Percentiles rank a stretch among this genome's conserved stretches.
phyloP scores from a whole-genome alignment of 257 asterid species.

The Capsicum chinense region DNA sequence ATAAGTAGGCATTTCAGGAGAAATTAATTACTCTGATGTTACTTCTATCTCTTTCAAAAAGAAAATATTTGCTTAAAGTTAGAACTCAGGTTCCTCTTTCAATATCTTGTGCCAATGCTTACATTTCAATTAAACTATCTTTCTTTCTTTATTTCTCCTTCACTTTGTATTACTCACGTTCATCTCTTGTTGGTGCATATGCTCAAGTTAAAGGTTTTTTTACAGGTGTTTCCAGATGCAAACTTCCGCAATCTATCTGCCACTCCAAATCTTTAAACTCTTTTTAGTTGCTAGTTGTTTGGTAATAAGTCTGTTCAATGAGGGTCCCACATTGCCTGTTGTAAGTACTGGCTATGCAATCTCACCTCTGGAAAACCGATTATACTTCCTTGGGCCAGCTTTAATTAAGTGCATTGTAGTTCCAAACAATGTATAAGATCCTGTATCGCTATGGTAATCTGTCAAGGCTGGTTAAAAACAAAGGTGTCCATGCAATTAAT shows the following conservation, averaged over 20 bases:
- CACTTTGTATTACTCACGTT: background rate
- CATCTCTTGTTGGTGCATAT: constrained; percentile 8
- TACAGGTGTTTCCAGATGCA: background rate
- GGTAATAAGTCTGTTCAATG: background rate
- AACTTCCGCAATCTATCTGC: background rate
- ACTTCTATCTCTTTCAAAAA: background rate
- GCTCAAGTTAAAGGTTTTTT: background rate
- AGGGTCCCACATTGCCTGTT: background rate
- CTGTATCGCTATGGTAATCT: constrained; percentile 18
- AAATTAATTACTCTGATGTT: background rate
- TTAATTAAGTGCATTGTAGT: constrained; percentile 7
- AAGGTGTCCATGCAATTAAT: background rate
- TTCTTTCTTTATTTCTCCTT: background rate
- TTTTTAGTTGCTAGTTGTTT: background rate
- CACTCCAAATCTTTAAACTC: background rate
- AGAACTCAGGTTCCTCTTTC: background rate
- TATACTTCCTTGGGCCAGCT: background rate
- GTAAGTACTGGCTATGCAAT: background rate
- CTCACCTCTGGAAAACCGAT: background rate
- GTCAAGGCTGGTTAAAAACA: background rate
- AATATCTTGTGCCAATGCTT: background rate
- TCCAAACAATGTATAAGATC: background rate
- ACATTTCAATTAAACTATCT: background rate
- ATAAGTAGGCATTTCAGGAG: background rate
- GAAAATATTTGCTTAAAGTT: background rate